Evolutionary conservation across 352 stramenopile genomes (phyloP).

Genomic region (Phytophthora nicotianae): DNA sequence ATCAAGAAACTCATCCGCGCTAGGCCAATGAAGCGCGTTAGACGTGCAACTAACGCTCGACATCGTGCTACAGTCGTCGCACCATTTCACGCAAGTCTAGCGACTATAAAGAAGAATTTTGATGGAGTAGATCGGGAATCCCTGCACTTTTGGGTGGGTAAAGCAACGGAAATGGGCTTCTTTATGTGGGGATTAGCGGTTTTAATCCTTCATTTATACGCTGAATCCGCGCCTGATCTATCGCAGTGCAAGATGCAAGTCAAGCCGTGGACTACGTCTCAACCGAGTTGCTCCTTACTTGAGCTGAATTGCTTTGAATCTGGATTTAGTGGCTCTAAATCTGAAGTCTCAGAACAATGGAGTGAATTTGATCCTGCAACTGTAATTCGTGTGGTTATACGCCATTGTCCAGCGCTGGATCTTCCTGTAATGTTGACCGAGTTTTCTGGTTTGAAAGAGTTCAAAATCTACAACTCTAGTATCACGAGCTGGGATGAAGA

Average conservation of each 20-base stretch:
- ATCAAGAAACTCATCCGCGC: constrained; percentile 35
- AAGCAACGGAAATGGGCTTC: constrained; percentile 26
- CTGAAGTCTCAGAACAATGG: constrained; percentile 16
- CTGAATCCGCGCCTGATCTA: constrained; percentile 5
- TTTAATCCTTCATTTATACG: constrained; percentile 36
- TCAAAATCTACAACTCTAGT: constrained; percentile 44
- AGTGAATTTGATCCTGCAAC: constrained; percentile 24
- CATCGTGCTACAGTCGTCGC: constrained; percentile 24
- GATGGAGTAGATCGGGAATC: not conserved
- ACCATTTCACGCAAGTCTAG: constrained; percentile 22
- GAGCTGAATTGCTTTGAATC: constrained; percentile 37
- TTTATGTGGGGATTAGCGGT: constrained; percentile 36
- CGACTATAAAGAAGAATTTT: constrained; percentile 9
- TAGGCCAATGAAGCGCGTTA: constrained; percentile 3
- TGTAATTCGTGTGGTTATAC: constrained; percentile 29
- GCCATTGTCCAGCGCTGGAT: constrained; percentile 37
- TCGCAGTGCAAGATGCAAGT: constrained; percentile 41
- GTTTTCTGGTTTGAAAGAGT: constrained; percentile 20
- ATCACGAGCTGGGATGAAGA: constrained; percentile 19
- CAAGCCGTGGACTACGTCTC: constrained; percentile 37
- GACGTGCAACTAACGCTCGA: not conserved
- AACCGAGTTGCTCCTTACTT: constrained; percentile 48
- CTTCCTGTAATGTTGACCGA: constrained; percentile 24
- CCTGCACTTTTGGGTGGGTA: constrained; percentile 21
- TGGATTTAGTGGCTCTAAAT: constrained; percentile 9